These are phyloP conservation scores for Cladosporium oxysporum DNA, from an alignment of 2,329 filamentous ascomycete genomes.

Conservation along the genomic window DNA sequence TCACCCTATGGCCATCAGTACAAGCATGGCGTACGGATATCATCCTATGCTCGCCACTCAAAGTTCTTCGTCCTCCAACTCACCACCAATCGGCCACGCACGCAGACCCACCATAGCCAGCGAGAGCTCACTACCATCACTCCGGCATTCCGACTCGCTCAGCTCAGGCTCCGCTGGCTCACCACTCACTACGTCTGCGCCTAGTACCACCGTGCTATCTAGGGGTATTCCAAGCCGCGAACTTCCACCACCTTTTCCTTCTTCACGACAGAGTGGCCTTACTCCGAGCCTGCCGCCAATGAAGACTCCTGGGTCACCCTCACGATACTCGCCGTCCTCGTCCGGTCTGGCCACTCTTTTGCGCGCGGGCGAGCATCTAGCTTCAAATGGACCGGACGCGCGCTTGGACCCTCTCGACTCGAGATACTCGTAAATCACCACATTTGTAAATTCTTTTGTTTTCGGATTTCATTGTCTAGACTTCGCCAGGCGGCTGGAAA, in stretches of 20 bases:
- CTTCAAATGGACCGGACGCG: neutral
- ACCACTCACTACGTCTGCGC: neutral
- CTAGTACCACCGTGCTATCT: neutral
- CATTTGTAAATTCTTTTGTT: neutral
- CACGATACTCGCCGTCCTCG: neutral
- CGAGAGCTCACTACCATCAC: slow-evolving; percentile 12
- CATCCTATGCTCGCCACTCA: slow-evolving; percentile 7
- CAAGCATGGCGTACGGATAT: slow-evolving; percentile 17
- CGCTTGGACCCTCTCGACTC: neutral
- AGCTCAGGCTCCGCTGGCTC: slow-evolving; percentile 4
- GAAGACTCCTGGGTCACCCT: slow-evolving; percentile 1
- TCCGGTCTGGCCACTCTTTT: slow-evolving; percentile 16
- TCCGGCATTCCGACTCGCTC: slow-evolving; percentile 8
- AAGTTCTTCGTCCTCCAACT: neutral
- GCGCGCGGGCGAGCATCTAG: slow-evolving; percentile 18
- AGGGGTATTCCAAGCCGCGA: neutral
- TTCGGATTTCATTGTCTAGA: neutral
- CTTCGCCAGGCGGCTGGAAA: neutral
- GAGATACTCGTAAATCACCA: neutral
- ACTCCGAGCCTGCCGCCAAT: neutral
- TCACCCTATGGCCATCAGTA: slow-evolving; percentile 16
- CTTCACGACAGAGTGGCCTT: neutral
- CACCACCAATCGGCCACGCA: neutral
- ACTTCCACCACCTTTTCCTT: slow-evolving; percentile 1
- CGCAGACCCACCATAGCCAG: slow-evolving; percentile 1